Evolutionary conservation across 116 monocot genomes (phyloP), one percentile per base, ranked within the genome.

Genomic region (Dioscorea cayenensis): DNA sequence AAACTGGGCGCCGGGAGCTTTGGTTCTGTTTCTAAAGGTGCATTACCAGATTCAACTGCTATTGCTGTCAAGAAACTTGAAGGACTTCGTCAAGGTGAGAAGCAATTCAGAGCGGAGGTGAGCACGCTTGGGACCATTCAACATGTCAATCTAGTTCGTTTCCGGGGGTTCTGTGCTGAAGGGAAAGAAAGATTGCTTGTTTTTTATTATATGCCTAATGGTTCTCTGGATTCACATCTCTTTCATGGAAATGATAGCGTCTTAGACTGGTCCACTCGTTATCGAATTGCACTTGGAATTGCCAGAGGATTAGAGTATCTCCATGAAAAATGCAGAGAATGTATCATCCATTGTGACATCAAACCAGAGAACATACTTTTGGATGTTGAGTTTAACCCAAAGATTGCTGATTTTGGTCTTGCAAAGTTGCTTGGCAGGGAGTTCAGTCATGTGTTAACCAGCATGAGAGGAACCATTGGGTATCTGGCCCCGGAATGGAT

Each of bases 281-380:
- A 43, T 6, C 1, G 77, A 12, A 43, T 43, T 43, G 43, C 43
- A 1, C 12, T 43, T 10, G 43, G 43, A 10, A 12, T 43, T 43
- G 43, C 43, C 1, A 43, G 43, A 12, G 43, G 43, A 43, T 12
- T 43, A 12, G 43, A 1, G 1, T 43, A 43, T 43, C 43, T 43
- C 0, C 43, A 43, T 43, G 43, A 43, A 12, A 43, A 43, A 12
- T 43, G 43, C 12, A 43, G 43, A 43, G 43, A 43, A 0, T 43
- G 43, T 50, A 80, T 84, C 63, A 77, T 84, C 8, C 84, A 84
- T 27, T 80, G 73, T 23, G 84, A 84, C 51, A 71, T 84, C 13
- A 84, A 84, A 61, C 84, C 84, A 5, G 73, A 84, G 50, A 84
- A 84, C 66, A 76, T 80, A 28, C 80, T 80, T 13, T 21, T 84